A percentile compares a stretch with the other conserved stretches of the same genome.
Evolutionary conservation across 805 yeast species (phyloP).

Genomic region (Candida montana): DNA sequence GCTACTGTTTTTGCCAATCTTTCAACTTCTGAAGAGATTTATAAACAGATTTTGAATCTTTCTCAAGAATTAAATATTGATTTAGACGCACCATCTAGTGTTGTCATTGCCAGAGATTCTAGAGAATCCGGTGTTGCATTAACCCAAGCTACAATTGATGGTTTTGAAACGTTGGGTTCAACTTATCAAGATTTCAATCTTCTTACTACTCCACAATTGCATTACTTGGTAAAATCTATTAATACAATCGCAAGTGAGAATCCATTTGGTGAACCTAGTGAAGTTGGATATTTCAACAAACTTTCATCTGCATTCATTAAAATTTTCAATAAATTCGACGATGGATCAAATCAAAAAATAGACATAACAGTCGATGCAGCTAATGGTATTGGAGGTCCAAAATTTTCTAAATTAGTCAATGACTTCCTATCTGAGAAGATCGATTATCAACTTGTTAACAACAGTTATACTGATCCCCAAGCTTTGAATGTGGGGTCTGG

Average conservation of each 20-base stretch:
- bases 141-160: slow-evolving; percentile 52
- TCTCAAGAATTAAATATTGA: slow-evolving; percentile 42
- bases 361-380: slow-evolving; percentile 80
- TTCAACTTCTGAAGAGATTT: slow-evolving; percentile 38
- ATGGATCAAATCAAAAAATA: slow-evolving; percentile 24
- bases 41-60: slow-evolving; percentile 32
- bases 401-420: slow-evolving; percentile 45
- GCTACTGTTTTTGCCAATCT: slow-evolving; percentile 83
- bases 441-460: slow-evolving; percentile 47
- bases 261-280: slow-evolving; percentile 56
- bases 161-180: slow-evolving; percentile 47
- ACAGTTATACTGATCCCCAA: slow-evolving; percentile 45
- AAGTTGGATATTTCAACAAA: slow-evolving; percentile 65
- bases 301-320: slow-evolving; percentile 47
- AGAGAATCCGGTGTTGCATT: slow-evolving; percentile 77
- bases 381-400: slow-evolving; percentile 94
- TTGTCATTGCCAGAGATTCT: slow-evolving; percentile 81
- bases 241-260: slow-evolving; percentile 45
- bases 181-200: slow-evolving; percentile 53
- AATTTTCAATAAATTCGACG: slow-evolving; percentile 31
- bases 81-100: slow-evolving; percentile 35
- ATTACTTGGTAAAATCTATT: slow-evolving; percentile 69
- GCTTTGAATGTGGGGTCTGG: slow-evolving; percentile 78
- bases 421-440: slow-evolving; percentile 37
- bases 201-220: slow-evolving; percentile 92